These are phyloP conservation scores for Carex littledalei DNA, from an alignment of 176 grass and related monocot genomes.

Conservation along the genomic window DNA sequence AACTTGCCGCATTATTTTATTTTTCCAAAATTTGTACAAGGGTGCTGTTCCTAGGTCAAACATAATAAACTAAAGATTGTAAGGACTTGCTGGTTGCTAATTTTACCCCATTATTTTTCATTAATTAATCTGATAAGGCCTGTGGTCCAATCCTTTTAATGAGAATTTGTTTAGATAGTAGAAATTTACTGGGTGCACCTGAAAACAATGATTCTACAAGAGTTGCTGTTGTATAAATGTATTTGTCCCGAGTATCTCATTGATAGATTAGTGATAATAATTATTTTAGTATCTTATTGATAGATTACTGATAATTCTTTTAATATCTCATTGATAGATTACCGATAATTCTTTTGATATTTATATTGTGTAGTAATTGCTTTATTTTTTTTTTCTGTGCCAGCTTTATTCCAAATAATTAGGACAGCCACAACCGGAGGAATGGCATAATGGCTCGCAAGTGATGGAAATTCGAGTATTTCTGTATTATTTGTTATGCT, in stretches of 20 bases:
- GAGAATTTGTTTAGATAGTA: not conserved
- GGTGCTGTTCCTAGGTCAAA: not conserved
- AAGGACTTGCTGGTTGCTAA: not conserved
- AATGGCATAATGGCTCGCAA: slow-evolving; percentile 16
- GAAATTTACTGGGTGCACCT: not conserved
- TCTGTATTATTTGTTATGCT: not conserved
- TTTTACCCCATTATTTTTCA: not conserved
- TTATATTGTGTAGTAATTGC: not conserved
- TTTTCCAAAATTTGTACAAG: not conserved
- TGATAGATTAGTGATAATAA: not conserved
- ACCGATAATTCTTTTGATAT: not conserved
- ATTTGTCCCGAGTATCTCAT: not conserved
- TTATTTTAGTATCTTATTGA: not conserved
- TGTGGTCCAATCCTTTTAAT: not conserved
- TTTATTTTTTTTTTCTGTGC: slow-evolving; percentile 6
- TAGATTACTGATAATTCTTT: too few relatives aligned
- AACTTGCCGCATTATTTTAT: too few relatives aligned
- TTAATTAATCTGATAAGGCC: not conserved
- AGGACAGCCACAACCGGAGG: slow-evolving; percentile 24
- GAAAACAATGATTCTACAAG: not conserved
- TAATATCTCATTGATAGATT: not conserved
- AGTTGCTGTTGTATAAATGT: not conserved
- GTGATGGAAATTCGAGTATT: not conserved
- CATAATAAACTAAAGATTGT: not conserved
- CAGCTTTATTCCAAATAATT: slow-evolving; percentile 39